Evolutionary conservation across 257 asterid species (phyloP), one percentile per base, ranked within the genome.

Genomic region (Solanum paucissectum): DNA sequence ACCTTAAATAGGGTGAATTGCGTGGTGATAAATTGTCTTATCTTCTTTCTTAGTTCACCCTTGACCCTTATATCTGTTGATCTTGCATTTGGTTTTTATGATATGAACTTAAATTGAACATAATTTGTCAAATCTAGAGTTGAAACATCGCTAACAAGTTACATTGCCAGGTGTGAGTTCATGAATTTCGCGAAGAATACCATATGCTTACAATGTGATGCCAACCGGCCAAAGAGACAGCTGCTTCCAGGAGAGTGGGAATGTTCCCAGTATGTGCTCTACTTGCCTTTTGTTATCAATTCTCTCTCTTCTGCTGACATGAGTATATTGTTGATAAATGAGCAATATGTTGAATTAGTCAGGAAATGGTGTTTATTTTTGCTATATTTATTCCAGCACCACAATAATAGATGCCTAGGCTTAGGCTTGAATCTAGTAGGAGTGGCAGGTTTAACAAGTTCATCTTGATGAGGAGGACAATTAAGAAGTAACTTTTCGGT

Each of bases 211-310:
- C 98, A 95, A 82, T 97, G 99, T 91, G 98, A 97, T 91, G 98
- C 96, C 88, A 97, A 97, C 88, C 99, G 98, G 86, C 99, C 99
- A 4, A 95, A 97, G 93, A 91, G 98, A 88, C 95, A 97, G 95
- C 90, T 97, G 92, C 98, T 97, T 94, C 99, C 98, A 68, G 99
- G 98, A 91, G 99, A 97, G 89, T 97, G 99, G 99, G 99, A 95
- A 90, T 97, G 99, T 92, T 98, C 98, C 52, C 93, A 94, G 99
- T 95, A 94, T 83, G 93, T 92, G 40, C 34, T 16, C 25, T 66
- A 7, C 40, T 75, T 29, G 21, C 86, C 38, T 81, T 81, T 38
- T 42, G 42, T 77, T 44, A 42, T 29, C 18, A 11, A 36, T 33
- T 66, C 25, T 73, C 83, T 27, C 29, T 66, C 49, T 87, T 9